Base-by-base conservation (phyloP, 1,284 basidiomycete genomes). In the Cryptococcus sp. region DNA sequence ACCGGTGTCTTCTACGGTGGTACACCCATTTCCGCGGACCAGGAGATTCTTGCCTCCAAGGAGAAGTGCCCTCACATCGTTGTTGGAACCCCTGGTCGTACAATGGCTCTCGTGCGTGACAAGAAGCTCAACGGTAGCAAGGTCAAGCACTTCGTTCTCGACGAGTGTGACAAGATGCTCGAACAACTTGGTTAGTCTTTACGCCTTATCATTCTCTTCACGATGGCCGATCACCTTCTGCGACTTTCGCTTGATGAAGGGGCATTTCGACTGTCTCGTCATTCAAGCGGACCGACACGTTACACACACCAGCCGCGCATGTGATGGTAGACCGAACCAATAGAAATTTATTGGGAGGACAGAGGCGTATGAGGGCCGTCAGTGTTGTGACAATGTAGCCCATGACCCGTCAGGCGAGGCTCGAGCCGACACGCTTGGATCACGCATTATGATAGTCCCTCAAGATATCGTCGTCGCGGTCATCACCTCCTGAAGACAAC, bases 151-250 rank as follows among this genome's bases (percentile, higher is more conserved):
- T 99, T 99, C 81, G 94, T 97, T 62, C 84, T 99, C 78, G 96
- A 99, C 85, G 96, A 99, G 83, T 99, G 96, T 84, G 96, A 99
- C 86, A 99, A 99, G 87, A 98, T 99, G 92, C 88, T 99, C 78
- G 96, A 99, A 86, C 90, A 94, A 87, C 93, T 99, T 83, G 94
- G 93, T 97, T 89, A 95, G 93, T 96, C 83, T 86, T 84, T 80
- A 38, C 37, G 7, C 43, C 26, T 39, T 22, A 37, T 37, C 19
- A 51, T 34, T 29, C 47, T 23, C 15, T 29, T 46, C 50, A 47
- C 29, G 20, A 44, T 79, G 82, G 80, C 49, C 43, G 26, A 46
- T 46, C 25, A 29, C 52, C 45, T 41, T 60, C 43, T 44, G 51
- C 29, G 29, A 34, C 29, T 34, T 34, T 50, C 41, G 48, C 38